These are phyloP conservation scores for Lachnellula arida DNA, from an alignment of 2,329 filamentous ascomycete species.

Conservation along the genomic window DNA sequence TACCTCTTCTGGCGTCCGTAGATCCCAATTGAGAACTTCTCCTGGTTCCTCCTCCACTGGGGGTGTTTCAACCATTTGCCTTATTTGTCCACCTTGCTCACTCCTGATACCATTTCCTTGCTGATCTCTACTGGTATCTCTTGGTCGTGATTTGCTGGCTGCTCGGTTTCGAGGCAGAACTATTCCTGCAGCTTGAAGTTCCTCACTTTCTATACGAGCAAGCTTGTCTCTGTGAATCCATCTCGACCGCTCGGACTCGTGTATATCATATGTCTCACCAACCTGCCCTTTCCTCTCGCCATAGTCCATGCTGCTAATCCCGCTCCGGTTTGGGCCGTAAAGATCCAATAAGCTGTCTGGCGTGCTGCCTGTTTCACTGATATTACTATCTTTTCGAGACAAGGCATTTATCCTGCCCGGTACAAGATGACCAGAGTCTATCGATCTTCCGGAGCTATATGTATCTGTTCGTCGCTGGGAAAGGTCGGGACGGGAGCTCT, in stretches of 20 bases:
- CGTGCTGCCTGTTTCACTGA: slow-evolving; percentile 38
- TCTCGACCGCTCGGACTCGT: slow-evolving; percentile 57
- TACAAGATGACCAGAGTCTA: slow-evolving; percentile 29
- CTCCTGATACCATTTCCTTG: slow-evolving; percentile 28
- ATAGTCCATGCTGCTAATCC: slow-evolving; percentile 26
- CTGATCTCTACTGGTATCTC: slow-evolving; percentile 36
- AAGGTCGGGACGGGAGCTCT: slow-evolving; percentile 23
- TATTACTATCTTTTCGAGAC: slow-evolving; percentile 38
- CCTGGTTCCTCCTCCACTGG: slow-evolving; percentile 34
- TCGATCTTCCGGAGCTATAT: slow-evolving; percentile 10
- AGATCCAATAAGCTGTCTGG: slow-evolving; percentile 44
- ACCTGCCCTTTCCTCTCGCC: slow-evolving; percentile 20
- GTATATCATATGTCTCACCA: slow-evolving; percentile 28
- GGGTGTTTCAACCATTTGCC: slow-evolving; percentile 34
- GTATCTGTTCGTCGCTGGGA: slow-evolving; percentile 20
- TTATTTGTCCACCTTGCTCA: slow-evolving; percentile 36
- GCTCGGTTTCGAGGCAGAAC: slow-evolving; percentile 51
- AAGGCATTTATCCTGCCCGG: slow-evolving; percentile 35
- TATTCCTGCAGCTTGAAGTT: slow-evolving; percentile 75
- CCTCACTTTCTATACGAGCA: slow-evolving; percentile 73
- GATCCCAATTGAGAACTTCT: slow-evolving; percentile 58
- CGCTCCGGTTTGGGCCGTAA: slow-evolving; percentile 31
- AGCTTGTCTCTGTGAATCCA: slow-evolving; percentile 87
- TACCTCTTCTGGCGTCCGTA: slow-evolving; percentile 73
- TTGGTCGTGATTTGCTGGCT: slow-evolving; percentile 42